Evolutionary conservation across 495 filamentous ascomycete genomes (phyloP), one percentile per base, ranked within the genome.

Genomic region (Tuber microsphaerosporum): DNA sequence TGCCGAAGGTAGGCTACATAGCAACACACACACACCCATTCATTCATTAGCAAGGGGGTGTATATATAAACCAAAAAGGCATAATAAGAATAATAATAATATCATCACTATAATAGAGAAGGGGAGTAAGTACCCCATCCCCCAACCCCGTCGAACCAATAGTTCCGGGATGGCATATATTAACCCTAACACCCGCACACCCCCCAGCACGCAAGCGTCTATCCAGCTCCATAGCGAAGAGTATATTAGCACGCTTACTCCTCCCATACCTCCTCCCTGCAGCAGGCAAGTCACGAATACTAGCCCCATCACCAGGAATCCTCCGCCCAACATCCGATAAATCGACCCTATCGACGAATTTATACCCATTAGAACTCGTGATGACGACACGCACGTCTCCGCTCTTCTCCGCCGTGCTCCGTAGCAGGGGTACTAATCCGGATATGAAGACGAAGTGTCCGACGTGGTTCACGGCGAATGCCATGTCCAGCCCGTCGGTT

Each of bases 231-330:
- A 82, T 71, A 2, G 84, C 83, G 78, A 83, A 88, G 19, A 86
- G 75, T 48, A 87, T 77, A 74, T 87, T 87, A 17, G 86, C 86
- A 19, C 87, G 77, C 73, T 88, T 89, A 77, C 84, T 86, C 74
- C 87, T 85, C 14, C 83, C 85, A 72, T 85, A 86, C 26, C 79
- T 71, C 31, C 70, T 74, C 71, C 34, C 51, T 4, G 77, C 72
- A 5, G 76, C 76, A 31, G 43, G 56, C 43, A 79, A 45, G 45
- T 79, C 70, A 9, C 65, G 45, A 41, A 74, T n/a, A 17, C 71
- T 70, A 44, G 31, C 61, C 14, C 76, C 77, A 44, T 79, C 76
- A 12, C 78, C 79, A 16, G 69, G 71, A 19, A 69, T 17, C 22
- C 0, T 56, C n/a, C 17, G 31, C 51, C 3, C 20, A 2, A 80